phyloP scores from a whole-genome alignment of 768 basidiomycete genomes.

The Suillus plorans region DNA sequence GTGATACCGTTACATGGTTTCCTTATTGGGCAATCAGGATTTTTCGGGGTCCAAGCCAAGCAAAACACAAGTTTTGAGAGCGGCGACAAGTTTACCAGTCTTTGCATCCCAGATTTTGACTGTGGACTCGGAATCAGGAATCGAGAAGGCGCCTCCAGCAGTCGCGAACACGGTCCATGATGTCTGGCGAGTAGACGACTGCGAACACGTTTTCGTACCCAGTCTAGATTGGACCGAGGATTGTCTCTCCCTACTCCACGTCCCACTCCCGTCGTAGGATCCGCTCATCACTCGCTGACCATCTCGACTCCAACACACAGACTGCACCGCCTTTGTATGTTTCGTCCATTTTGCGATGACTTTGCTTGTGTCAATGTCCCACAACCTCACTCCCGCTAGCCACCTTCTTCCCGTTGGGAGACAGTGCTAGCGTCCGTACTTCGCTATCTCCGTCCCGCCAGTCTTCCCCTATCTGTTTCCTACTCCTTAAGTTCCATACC shows the following conservation, averaged over 20 bases:
- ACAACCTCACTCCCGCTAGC: neutral
- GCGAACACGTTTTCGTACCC: accelerated
- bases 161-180: neutral
- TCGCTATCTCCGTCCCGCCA: neutral
- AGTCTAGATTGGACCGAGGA: neutral
- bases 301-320: neutral
- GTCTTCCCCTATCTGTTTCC: neutral
- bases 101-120: neutral
- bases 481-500: neutral
- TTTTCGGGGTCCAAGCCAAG: neutral
- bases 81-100: neutral
- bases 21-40: neutral
- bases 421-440: neutral
- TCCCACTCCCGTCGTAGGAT: neutral
- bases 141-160: neutral
- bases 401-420: neutral
- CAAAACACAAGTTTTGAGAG: neutral
- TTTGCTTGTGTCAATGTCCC: neutral
- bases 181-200: neutral
- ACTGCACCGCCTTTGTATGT: neutral
- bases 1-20: neutral
- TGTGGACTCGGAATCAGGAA: too few species aligned
- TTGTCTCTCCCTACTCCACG: neutral
- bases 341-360: neutral
- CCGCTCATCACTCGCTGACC: neutral